Evolutionary conservation across 2,329 filamentous ascomycete genomes (phyloP), one percentile per base, ranked within the genome.

Genomic region (Chaetomium globosum): DNA sequence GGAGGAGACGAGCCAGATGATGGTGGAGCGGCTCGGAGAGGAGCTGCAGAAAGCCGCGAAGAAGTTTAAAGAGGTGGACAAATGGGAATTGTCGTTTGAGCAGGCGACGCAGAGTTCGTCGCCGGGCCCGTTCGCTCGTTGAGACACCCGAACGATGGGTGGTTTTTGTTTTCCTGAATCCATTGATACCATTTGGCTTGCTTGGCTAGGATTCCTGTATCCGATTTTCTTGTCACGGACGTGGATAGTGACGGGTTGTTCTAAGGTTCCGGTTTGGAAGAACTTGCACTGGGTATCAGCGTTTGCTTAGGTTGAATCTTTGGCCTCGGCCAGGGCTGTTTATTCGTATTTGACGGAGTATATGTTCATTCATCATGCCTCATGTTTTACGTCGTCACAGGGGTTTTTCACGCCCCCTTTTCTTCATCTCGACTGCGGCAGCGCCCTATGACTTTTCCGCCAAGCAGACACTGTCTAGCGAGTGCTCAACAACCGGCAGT

Each of bases 21-120:
- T 65, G 71, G 68, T 2, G 67, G 70, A 64, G 75, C 73, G 69
- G 48, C 78, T 72, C 73, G 78, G 64, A 1, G 69, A 82, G 51
- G 86, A 87, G 78, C 77, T 90, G 67, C 85, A 84, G 75, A 79
- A 81, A 58, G 85, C 86, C 49, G 80, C 80, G 10, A 82, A 79
- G 73, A 89, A 89, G 76, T 90, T 90, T 71, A 81, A 84, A 74
- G 87, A 90, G 76, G 88, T 90, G 49, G 88, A 90, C 74, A 80
- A 82, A 76, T 90, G 87, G 87, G 81, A 88, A 76, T 77, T 90
- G 67, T 85, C 87, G 59, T 90, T 85, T 75, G 88, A 90, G 77
- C 86, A 87, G 70, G 81, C 87, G 57, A 82, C 81, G 26, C 81
- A 84, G 74, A 81, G 80, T 66, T 83, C 82, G 65, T 86, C 85